Percentiles rank a stretch among this genome's conserved stretches.
Conservation (phyloP, 805 yeast species). For the Candida ortonii region DNA sequence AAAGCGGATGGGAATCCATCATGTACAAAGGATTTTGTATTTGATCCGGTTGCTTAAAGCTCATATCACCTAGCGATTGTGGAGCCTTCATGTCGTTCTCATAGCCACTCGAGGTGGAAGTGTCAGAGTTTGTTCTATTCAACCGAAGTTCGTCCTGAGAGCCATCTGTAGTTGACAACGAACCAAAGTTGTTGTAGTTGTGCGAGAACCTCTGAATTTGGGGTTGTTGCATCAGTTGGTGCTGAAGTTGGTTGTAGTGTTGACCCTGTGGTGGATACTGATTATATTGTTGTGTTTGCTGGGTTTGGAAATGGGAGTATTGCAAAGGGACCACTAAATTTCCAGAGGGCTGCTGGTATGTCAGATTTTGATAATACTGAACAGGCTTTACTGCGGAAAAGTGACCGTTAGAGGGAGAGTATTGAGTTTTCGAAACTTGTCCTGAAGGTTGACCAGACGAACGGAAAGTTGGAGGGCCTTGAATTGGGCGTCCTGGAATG, state of each 20-base stretch:
- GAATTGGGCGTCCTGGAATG: too few relatives aligned
- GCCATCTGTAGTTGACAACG: constrained; percentile 28
- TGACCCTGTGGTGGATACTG: constrained; percentile 14
- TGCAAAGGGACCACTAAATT: too few relatives aligned
- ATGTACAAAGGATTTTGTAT: constrained; percentile 12
- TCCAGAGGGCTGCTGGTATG: too few relatives aligned
- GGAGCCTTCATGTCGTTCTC: constrained; percentile 17
- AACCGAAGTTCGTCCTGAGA: constrained; percentile 28
- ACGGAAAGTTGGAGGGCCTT: constrained; percentile 21
- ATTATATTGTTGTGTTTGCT: constrained; percentile 17
- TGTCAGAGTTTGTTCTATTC: constrained; percentile 27
- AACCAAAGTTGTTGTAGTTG: constrained; percentile 25
- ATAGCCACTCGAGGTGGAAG: constrained; percentile 27
- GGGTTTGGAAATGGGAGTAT: constrained; percentile 9
- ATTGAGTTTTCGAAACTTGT: too few relatives aligned
- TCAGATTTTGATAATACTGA: constrained; percentile 9
- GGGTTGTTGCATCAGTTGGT: constrained; percentile 14
- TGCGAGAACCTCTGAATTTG: constrained; percentile 19
- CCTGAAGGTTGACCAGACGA: too few relatives aligned
- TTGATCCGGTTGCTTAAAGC: constrained; percentile 18
- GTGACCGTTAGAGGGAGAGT: constrained; percentile 18
- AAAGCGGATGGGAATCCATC: constrained; percentile 14
- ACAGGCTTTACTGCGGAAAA: constrained; percentile 10
- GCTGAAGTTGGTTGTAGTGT: constrained; percentile 22
- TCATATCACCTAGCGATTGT: constrained; percentile 13